Base-by-base conservation (phyloP, 257 asterid species). In the Leonotis leonurus region DNA sequence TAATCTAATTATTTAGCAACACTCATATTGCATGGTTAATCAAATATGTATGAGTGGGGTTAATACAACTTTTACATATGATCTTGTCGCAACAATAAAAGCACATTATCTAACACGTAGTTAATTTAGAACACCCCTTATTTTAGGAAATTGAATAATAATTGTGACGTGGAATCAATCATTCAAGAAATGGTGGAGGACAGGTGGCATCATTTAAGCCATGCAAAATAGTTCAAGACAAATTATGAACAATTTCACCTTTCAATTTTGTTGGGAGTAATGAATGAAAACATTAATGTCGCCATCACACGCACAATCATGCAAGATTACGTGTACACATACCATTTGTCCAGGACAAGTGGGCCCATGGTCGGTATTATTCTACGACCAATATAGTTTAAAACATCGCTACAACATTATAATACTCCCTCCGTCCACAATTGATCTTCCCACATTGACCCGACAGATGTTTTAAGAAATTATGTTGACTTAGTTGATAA, bases 161-260 rank as follows among this genome's bases (percentile, higher is more conserved):
- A 29, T 29, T 3, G 37, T 32, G 43, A 9, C 9, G 30, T 36
- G 29, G 16, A 16, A 35, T 17, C 12, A 56, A 9, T 13, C 1
- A 22, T 36, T 49, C 21, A n/a, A 29, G 35, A 36, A 55, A 33
- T 55, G 2, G 4, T 10, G 55, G 70, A 52, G n/a, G n/a, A n/a
- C 73, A 72, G 39, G 18, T 67, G 73, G 73, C 44, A 21, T 35
- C 20, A 24, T 36, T n/a, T 20, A 46, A 62, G 43, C 74, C 74
- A 67, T 16, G 40, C 37, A 30, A 22, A 54, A 4, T 14, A 32
- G 12, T 20, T 30, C 11, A 2, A 39, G 14, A 35, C 39, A n/a
- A 56, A 33, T 67, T 60, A 57, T 67, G 58, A n/a, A n/a, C n/a
- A n/a, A n/a, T n/a, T 2, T 9, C 0, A 35, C 32, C 53, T 35